Percentiles rank a stretch among this genome's conserved stretches.
These are phyloP conservation scores for Emergomyces orientalis DNA, from an alignment of 2,329 filamentous ascomycete species.

Conservation along the genomic window DNA sequence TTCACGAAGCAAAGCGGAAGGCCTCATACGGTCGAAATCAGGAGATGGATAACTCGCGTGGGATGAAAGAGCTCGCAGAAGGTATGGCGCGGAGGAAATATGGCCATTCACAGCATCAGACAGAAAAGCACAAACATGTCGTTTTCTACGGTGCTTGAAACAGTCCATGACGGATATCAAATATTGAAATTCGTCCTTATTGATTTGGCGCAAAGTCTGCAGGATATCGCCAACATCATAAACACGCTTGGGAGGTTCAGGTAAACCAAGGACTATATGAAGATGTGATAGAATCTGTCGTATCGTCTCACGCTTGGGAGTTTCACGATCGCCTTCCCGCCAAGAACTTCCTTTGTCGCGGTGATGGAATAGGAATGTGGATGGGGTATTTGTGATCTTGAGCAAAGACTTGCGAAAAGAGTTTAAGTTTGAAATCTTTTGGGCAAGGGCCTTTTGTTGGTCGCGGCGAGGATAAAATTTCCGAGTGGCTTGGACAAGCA, in stretches of 20 bases:
- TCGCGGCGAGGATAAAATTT: neutral
- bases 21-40: neutral
- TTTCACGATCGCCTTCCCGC: neutral
- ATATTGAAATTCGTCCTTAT: neutral
- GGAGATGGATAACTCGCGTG: neutral
- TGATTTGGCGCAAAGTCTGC: neutral
- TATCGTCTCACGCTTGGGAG: neutral
- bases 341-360: neutral
- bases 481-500: slow-evolving; percentile 13
- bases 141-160: slow-evolving; percentile 16
- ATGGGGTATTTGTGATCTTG: neutral
- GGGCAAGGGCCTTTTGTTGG: neutral
- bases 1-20: slow-evolving; percentile 19
- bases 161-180: neutral
- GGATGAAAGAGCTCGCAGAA: slow-evolving; percentile 9
- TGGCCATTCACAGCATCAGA: slow-evolving; percentile 17
- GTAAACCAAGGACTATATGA: neutral
- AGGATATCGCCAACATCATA: neutral
- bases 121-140: slow-evolving; percentile 19
- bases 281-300: neutral
- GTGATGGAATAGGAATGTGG: neutral
- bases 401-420: neutral
- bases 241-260: neutral
- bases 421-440: neutral
- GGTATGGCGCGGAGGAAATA: slow-evolving; percentile 16